Evolutionary conservation across 768 basidiomycete species (phyloP).

Genomic region (Polyporus arcularius): DNA sequence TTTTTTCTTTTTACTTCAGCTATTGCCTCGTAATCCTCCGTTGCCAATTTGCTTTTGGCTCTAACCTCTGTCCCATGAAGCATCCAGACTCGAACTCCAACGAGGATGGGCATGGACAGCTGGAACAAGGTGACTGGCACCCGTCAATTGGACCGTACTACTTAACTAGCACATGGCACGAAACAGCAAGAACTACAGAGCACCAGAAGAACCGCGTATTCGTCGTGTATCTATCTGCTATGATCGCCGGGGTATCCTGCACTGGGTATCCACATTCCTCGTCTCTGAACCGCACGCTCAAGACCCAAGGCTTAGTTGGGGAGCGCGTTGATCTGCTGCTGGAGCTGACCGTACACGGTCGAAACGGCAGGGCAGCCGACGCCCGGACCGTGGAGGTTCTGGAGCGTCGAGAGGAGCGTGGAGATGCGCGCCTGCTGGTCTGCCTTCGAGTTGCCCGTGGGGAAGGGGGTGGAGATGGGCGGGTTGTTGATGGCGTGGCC

Average conservation of each 20-base stretch:
- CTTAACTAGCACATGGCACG: constrained; percentile 9
- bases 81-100: not conserved
- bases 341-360: constrained; percentile 49
- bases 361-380: constrained; percentile 64
- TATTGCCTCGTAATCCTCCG: not conserved
- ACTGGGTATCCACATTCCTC: not conserved
- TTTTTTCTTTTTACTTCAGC: too few relatives aligned
- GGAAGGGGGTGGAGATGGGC: constrained; percentile 43
- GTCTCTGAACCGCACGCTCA: not conserved
- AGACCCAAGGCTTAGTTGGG: constrained; percentile 9
- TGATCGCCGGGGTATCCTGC: constrained; percentile 3
- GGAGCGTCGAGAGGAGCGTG: constrained; percentile 64
- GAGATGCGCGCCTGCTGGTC: constrained; percentile 49
- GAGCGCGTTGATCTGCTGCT: constrained; percentile 26
- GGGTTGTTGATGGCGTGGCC: constrained; percentile 71
- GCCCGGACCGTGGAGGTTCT: constrained; percentile 71
- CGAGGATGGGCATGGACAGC: constrained; percentile 14
- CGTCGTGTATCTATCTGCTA: not conserved
- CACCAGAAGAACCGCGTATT: not conserved
- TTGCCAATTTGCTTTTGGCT: not conserved
- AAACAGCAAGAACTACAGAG: not conserved
- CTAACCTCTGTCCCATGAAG: not conserved
- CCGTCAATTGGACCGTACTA: constrained; percentile 17
- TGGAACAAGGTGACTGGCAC: constrained; percentile 21
- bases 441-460: constrained; percentile 40